Conservation (phyloP, 768 basidiomycete genomes). For the Suillus lakei region DNA sequence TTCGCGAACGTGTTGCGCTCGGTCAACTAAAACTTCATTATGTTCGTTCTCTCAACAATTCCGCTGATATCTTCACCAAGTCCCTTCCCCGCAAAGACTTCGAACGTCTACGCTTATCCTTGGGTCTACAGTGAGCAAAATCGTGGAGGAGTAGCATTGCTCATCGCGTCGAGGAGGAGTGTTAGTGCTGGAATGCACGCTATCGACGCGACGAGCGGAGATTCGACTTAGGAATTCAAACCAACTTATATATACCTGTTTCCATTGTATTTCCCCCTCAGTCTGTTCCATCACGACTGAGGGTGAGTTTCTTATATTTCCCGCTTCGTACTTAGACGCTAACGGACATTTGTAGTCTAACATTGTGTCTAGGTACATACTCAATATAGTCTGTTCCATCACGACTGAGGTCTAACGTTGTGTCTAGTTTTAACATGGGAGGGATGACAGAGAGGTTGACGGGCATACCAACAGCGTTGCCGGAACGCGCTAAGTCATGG, state of each 20-base stretch:
- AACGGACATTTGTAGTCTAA: too few species aligned
- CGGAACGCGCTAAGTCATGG: too few species aligned
- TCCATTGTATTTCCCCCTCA: neutral
- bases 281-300: too few species aligned
- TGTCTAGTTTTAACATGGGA: too few species aligned
- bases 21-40: neutral
- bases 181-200: neutral
- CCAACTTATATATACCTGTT: neutral
- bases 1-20: fast-evolving
- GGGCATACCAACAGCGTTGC: too few species aligned
- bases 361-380: too few species aligned
- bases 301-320: too few species aligned
- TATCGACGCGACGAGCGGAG: neutral
- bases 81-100: neutral
- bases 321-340: too few species aligned
- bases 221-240: neutral
- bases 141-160: too few species aligned
- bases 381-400: too few species aligned
- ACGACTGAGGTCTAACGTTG: too few species aligned
- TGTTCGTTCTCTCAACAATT: neutral
- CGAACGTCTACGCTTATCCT: neutral
- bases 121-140: neutral
- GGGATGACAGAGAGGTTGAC: too few species aligned
- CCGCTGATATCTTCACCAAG: neutral
- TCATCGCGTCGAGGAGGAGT: neutral